Percentiles rank a stretch among this genome's conserved stretches.
phyloP scores from a whole-genome alignment of 225 moss, liverwort and hornwort genomes.

The Polytrichum commune region DNA sequence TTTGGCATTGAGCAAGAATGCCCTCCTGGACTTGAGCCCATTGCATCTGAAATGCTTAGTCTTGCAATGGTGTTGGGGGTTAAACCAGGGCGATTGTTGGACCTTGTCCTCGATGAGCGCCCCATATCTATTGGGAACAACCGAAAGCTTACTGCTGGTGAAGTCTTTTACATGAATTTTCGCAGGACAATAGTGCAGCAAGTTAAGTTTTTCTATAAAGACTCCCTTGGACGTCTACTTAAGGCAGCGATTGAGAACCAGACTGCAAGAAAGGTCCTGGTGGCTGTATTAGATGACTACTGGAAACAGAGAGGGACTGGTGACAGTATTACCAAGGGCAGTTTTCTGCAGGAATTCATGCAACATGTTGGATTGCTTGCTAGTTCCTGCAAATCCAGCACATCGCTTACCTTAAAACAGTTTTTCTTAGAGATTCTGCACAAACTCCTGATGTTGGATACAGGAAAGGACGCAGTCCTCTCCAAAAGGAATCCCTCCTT shows the following conservation, averaged over 20 bases:
- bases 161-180: constrained; percentile 86
- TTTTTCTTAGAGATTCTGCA: constrained; percentile 75
- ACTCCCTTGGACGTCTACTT: constrained; percentile 52
- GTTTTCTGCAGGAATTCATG: constrained; percentile 67
- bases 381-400: constrained; percentile 39
- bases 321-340: constrained; percentile 54
- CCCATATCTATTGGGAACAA: constrained; percentile 34
- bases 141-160: constrained; percentile 63
- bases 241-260: constrained; percentile 47
- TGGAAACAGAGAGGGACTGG: constrained; percentile 33
- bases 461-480: constrained; percentile 39
- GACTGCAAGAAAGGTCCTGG: constrained; percentile 66
- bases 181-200: constrained; percentile 69
- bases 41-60: constrained; percentile 76
- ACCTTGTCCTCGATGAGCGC: constrained; percentile 60
- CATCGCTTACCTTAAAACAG: constrained; percentile 54
- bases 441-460: constrained; percentile 67
- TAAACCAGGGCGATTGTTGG: constrained; percentile 46
- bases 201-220: constrained; percentile 67
- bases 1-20: constrained; percentile 67
- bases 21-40: constrained; percentile 69
- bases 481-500: constrained; percentile 39
- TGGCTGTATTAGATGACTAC: constrained; percentile 71
- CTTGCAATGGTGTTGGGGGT: constrained; percentile 70
- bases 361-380: constrained; percentile 45